Evolutionary conservation across 495 filamentous ascomycete species (phyloP).

Genomic region (Talaromyces liani): DNA sequence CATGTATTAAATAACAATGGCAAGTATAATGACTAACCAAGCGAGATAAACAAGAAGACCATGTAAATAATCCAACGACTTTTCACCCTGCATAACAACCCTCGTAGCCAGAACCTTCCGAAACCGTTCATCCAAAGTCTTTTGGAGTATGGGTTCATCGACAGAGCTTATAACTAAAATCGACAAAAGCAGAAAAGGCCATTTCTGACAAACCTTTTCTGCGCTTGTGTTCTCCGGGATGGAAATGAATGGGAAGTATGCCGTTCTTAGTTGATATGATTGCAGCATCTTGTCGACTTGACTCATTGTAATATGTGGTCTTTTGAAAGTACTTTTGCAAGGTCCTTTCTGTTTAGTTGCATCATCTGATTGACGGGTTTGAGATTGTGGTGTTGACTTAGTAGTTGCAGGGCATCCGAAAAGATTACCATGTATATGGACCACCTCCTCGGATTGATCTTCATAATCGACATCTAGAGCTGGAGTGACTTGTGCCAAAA

Average conservation of each 20-base stretch:
- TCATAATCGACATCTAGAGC: slow-evolving; percentile 1
- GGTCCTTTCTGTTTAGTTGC: not conserved
- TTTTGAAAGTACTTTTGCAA: not conserved
- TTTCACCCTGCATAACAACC: slow-evolving; percentile 21
- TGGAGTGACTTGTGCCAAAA: not conserved
- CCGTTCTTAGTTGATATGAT: not conserved
- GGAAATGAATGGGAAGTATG: slow-evolving; percentile 5
- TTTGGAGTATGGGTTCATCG: not conserved
- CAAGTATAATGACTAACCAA: slow-evolving; percentile 31
- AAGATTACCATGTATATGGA: not conserved
- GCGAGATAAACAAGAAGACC: slow-evolving; percentile 33
- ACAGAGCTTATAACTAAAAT: not conserved
- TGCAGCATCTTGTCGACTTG: not conserved
- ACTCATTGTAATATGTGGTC: not conserved
- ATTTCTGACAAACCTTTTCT: not conserved
- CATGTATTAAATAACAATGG: too few species aligned
- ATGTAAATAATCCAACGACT: slow-evolving; percentile 31
- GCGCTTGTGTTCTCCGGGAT: not conserved
- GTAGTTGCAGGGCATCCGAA: not conserved
- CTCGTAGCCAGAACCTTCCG: not conserved
- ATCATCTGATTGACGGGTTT: not conserved
- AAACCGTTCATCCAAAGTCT: slow-evolving; percentile 2
- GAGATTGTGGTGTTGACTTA: not conserved
- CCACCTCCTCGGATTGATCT: not conserved
- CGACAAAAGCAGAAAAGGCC: slow-evolving; percentile 1